Evolutionary conservation across 805 yeast genomes (phyloP).

Genomic region (Metschnikowia kunwiensis): DNA sequence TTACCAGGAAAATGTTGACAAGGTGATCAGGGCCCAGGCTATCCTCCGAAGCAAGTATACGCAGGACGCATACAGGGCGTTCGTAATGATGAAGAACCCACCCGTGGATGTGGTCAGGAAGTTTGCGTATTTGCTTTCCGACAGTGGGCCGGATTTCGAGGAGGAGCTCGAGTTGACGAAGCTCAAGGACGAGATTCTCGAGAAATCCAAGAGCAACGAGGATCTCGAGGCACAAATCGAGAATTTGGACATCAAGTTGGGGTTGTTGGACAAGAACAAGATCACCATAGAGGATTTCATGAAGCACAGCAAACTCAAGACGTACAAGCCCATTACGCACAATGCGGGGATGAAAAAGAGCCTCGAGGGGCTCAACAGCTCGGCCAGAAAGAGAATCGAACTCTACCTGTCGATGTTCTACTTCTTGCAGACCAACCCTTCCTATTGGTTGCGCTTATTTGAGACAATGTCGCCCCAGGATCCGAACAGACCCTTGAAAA

Average conservation of each 20-base stretch:
- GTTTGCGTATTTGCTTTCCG: slow-evolving; percentile 73
- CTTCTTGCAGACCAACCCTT: slow-evolving; percentile 78
- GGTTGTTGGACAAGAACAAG: slow-evolving; percentile 73
- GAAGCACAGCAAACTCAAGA: slow-evolving; percentile 37
- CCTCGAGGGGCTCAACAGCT: slow-evolving; percentile 35
- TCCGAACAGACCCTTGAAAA: slow-evolving; percentile 15
- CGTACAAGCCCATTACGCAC: slow-evolving; percentile 19
- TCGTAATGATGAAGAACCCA: slow-evolving; percentile 71
- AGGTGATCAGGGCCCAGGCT: slow-evolving; percentile 72
- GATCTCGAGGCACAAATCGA: slow-evolving; percentile 70
- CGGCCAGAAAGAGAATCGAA: slow-evolving; percentile 53
- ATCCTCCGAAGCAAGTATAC: slow-evolving; percentile 64
- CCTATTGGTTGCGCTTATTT: slow-evolving; percentile 60
- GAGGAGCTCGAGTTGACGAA: slow-evolving; percentile 70
- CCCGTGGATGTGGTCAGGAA: slow-evolving; percentile 71
- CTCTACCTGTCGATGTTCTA: slow-evolving; percentile 76
- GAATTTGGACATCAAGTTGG: slow-evolving; percentile 73
- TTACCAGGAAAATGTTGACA: slow-evolving; percentile 54
- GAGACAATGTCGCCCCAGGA: slow-evolving; percentile 26
- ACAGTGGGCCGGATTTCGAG: slow-evolving; percentile 68
- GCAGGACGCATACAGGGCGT: slow-evolving; percentile 67
- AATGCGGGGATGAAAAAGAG: slow-evolving; percentile 19
- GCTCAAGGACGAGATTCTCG: slow-evolving; percentile 64
- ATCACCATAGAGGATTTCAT: slow-evolving; percentile 72
- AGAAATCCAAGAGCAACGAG: slow-evolving; percentile 67